Evolutionary conservation across 1,284 basidiomycete genomes (phyloP), one percentile per base, ranked within the genome.

Genomic region (Apiotrichum akiyoshidainum): DNA sequence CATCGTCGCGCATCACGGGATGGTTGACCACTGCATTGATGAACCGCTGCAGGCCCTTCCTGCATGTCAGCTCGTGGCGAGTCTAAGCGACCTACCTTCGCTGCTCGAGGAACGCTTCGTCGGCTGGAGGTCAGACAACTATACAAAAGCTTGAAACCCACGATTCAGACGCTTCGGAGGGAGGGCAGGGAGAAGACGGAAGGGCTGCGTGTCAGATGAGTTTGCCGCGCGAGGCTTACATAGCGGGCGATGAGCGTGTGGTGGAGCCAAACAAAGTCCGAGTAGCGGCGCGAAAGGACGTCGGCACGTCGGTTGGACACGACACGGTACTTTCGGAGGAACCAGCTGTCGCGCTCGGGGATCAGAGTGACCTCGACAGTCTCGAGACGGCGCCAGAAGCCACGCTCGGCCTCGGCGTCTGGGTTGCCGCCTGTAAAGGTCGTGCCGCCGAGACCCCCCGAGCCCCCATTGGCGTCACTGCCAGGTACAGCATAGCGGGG

Each of bases 81-180:
- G 54, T 39, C 56, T n/a, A n/a, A n/a, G n/a, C n/a, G n/a, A 48
- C 72, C 46, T 69, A 87, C 85, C 90, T 83, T 78, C 93, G 83
- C 70, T 93, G 88, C 70, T 96, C 92, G 47, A 96, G 78, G 71
- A 97, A 97, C 45, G 83, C 81, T 50, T 89, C 88, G 71, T 95
- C 92, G 50, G 89, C 89, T 88, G 69, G 40, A 26, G 19, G 51
- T 46, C 45, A 53, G 51, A 37, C 44, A 54, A 57, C 47, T 40
- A 52, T 51, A 17, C 17, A 59, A 21, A 17, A 4, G 50, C 33
- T 44, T 7, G 19, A 19, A 47, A 83, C 87, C 80, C 72, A 90
- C 91, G 86, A 73, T 89, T 89, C 61, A 96, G 82, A 47, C 90
- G 84, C 75, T 97, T 97, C 0, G 93, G 93, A 11, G 93, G 93